phyloP scores from a whole-genome alignment of 2,329 filamentous ascomycete genomes.

The Aspergillus thermomutatus region DNA sequence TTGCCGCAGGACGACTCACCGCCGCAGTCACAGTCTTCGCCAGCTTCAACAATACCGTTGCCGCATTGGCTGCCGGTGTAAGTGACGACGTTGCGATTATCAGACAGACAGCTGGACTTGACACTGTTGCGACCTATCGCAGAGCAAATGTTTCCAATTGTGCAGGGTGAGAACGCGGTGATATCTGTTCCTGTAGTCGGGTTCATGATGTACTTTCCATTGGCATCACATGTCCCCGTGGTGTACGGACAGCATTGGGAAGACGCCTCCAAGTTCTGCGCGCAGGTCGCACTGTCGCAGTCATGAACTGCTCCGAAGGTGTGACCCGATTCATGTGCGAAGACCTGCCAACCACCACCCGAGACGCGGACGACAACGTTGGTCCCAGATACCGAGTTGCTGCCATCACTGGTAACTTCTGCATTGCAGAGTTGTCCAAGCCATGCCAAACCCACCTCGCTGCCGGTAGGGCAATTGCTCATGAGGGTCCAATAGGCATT shows the following conservation, averaged over 20 bases:
- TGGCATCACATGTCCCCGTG: conserved; percentile 65
- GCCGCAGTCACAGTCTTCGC: conserved; percentile 95
- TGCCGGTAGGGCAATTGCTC: conserved; percentile 74
- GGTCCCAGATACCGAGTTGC: conserved; percentile 74
- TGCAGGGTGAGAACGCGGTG: conserved; percentile 79
- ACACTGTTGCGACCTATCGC: conserved; percentile 75
- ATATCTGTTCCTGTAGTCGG: conserved; percentile 75
- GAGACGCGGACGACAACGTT: conserved; percentile 85
- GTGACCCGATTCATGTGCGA: conserved; percentile 91
- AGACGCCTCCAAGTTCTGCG: conserved; percentile 57
- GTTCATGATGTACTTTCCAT: conserved; percentile 89
- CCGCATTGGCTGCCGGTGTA: conserved; percentile 84
- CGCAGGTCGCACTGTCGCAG: conserved; percentile 68
- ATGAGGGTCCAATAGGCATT: conserved; percentile 95
- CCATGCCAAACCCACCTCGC: conserved; percentile 90
- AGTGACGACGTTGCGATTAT: conserved; percentile 78
- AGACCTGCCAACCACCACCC: conserved; percentile 88
- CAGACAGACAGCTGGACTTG: conserved; percentile 72
- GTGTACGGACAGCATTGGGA: conserved; percentile 80
- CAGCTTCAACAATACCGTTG: conserved; percentile 92
- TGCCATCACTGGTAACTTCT: conserved; percentile 48
- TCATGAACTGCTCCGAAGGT: conserved; percentile 97
- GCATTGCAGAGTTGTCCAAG: conserved; percentile 77
- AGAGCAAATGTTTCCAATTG: conserved; percentile 89
- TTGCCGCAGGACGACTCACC: conserved; percentile 66